A percentile compares a stretch with the other conserved stretches of the same genome.
phyloP scores from a whole-genome alignment of 352 stramenopile genomes.

The Phytophthora brassicae region DNA sequence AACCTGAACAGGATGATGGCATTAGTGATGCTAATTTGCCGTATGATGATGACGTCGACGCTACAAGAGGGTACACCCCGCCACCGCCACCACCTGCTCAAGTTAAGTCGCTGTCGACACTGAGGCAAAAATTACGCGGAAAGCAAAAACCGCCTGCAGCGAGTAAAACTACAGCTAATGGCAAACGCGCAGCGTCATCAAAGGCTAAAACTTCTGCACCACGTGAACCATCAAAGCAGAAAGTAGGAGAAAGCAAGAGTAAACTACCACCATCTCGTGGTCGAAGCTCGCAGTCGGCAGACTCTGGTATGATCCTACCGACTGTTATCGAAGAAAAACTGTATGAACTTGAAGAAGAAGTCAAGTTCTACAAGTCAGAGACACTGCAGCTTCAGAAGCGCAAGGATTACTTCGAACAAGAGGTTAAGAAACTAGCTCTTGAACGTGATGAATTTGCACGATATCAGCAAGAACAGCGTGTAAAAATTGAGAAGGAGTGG shows the following conservation, averaged over 20 bases:
- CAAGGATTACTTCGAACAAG: constrained; percentile 68
- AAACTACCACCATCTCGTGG: constrained; percentile 10
- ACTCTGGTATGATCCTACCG: constrained; percentile 41
- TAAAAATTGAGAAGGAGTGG: constrained; percentile 70
- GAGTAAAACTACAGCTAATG: constrained; percentile 12
- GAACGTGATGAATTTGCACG: constrained; percentile 52
- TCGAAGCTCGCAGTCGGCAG: constrained; percentile 4
- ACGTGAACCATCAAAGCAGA: constrained; percentile 5
- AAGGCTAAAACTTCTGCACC: constrained; percentile 11
- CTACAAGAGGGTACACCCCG: background rate
- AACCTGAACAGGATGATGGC: constrained; percentile 7
- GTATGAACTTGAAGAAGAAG: constrained; percentile 77
- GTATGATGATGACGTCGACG: constrained; percentile 8
- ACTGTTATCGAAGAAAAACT: constrained; percentile 83
- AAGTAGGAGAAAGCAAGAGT: constrained; percentile 4
- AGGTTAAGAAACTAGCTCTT: constrained; percentile 52
- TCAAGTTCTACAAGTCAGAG: constrained; percentile 86
- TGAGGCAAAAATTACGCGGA: constrained; percentile 29
- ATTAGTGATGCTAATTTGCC: background rate
- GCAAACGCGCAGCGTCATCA: background rate
- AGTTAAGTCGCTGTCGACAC: constrained; percentile 23
- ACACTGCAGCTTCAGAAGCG: constrained; percentile 77
- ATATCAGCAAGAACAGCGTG: constrained; percentile 55
- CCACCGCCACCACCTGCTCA: constrained; percentile 6
- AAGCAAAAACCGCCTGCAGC: constrained; percentile 21